Percentiles rank a stretch among this genome's conserved stretches.
These are phyloP conservation scores for Fusarium oligoseptatum DNA, from an alignment of 2,329 filamentous ascomycete genomes.

Conservation along the genomic window DNA sequence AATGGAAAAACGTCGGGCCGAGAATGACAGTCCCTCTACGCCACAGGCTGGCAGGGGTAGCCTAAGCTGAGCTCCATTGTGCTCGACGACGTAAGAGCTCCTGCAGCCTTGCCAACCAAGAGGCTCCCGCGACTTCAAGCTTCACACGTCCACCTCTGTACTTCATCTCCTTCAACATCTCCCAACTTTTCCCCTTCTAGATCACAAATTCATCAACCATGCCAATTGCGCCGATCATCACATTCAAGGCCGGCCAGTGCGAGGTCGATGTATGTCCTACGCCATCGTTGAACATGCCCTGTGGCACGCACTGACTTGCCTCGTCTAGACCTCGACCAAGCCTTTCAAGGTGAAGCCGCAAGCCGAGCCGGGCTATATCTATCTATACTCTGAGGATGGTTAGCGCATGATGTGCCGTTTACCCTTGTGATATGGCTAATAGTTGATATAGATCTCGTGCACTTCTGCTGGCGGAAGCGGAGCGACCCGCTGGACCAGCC, in stretches of 20 bases:
- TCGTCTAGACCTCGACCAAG: conserved; percentile 60
- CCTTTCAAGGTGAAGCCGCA: conserved; percentile 81
- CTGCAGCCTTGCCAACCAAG: conserved; percentile 50
- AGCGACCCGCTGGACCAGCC: conserved; percentile 77
- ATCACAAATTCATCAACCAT: conserved; percentile 60
- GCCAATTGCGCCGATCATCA: conserved; percentile 89
- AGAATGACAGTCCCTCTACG: not conserved
- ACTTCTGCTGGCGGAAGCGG: conserved; percentile 97
- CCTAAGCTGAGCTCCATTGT: conserved; percentile 36
- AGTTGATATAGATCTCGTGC: conserved; percentile 77
- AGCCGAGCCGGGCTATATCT: conserved; percentile 85
- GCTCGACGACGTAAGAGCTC: conserved; percentile 58
- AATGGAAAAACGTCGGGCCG: conserved; percentile 38
- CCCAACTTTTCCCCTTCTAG: not conserved
- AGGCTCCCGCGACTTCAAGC: conserved; percentile 20
- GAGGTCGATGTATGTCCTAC: conserved; percentile 77
- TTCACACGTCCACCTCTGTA: conserved; percentile 11
- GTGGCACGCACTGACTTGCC: conserved; percentile 35
- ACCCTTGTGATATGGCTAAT: conserved; percentile 8
- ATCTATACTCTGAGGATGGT: conserved; percentile 94
- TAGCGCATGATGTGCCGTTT: conserved; percentile 24
- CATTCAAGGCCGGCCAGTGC: conserved; percentile 95
- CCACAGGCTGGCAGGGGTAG: conserved; percentile 8
- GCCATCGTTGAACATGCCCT: conserved; percentile 6
- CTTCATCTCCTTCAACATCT: conserved; percentile 20